These are phyloP conservation scores for Candida krabiensis DNA, from an alignment of 805 yeast species.

Conservation along the genomic window DNA sequence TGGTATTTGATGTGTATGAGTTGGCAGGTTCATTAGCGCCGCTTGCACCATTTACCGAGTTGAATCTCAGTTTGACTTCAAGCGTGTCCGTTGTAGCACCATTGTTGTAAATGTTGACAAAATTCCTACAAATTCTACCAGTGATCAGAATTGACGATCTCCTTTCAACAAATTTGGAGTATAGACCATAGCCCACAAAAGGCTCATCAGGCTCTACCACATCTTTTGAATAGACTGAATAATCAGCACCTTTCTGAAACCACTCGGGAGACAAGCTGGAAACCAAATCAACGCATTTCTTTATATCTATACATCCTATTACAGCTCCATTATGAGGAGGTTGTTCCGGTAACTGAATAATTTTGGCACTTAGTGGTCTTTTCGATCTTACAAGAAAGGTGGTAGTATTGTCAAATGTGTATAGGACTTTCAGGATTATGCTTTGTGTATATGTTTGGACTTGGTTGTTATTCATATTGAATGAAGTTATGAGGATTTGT, in stretches of 20 bases:
- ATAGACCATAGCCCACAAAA: constrained; percentile 46
- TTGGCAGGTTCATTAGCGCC: constrained; percentile 4
- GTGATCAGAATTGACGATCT: constrained; percentile 43
- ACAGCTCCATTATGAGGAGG: constrained; percentile 41
- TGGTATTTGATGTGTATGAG: background rate
- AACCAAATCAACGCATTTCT: constrained; percentile 45
- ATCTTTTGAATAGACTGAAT: constrained; percentile 48
- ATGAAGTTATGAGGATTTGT: too few relatives aligned
- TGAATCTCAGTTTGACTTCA: constrained; percentile 57
- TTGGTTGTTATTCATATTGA: constrained; percentile 20
- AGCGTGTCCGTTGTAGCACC: constrained; percentile 44
- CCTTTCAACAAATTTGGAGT: constrained; percentile 32
- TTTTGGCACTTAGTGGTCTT: constrained; percentile 36
- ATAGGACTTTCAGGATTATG: constrained; percentile 37
- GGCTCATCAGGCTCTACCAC: constrained; percentile 54
- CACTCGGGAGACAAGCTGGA: constrained; percentile 48
- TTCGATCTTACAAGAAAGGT: constrained; percentile 43
- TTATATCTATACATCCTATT: constrained; percentile 42
- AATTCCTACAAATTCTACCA: constrained; percentile 57
- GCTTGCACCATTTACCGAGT: constrained; percentile 15
- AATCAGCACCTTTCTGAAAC: constrained; percentile 40
- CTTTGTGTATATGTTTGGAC: constrained; percentile 25
- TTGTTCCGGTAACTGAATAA: constrained; percentile 43
- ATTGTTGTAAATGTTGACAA: constrained; percentile 44
- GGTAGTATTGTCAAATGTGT: constrained; percentile 43